Conservation (phyloP, 129 eudicot genomes). For the Tagetes erecta region DNA sequence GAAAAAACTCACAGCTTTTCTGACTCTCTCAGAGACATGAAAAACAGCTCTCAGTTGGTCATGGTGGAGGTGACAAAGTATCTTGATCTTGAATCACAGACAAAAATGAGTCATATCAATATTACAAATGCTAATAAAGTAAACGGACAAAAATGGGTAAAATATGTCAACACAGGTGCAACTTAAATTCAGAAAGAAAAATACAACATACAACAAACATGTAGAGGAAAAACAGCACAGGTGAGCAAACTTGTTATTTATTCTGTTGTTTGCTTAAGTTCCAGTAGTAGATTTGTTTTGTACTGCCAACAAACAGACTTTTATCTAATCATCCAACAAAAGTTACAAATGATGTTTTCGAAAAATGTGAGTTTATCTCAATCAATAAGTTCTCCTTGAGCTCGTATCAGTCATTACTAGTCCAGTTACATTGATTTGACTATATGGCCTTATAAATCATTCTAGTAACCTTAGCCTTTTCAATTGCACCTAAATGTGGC, state of each 20-base stretch:
- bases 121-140: not conserved
- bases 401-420: not conserved
- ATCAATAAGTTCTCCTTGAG: not conserved
- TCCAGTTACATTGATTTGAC: not conserved
- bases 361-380: not conserved
- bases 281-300: not conserved
- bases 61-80: slow-evolving; percentile 92
- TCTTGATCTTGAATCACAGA: slow-evolving; percentile 60
- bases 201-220: not conserved
- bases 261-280: not conserved
- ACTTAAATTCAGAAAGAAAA: not conserved
- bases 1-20: slow-evolving; percentile 79
- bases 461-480: not conserved
- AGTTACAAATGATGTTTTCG: not conserved
- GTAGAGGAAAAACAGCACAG: not conserved
- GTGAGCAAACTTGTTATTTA: not conserved
- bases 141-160: not conserved
- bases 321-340: slow-evolving; percentile 7
- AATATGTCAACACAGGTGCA: not conserved
- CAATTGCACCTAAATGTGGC: slow-evolving; percentile 9
- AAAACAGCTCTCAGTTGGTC: slow-evolving; percentile 92
- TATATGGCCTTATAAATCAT: slow-evolving; percentile 4
- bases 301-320: not conserved
- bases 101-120: slow-evolving; percentile 12
- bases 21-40: slow-evolving; percentile 84